A percentile compares a stretch with the other conserved stretches of the same genome.
Evolutionary conservation across 2,329 filamentous ascomycete genomes (phyloP).

Genomic region (Pestalotiopsis sp.): DNA sequence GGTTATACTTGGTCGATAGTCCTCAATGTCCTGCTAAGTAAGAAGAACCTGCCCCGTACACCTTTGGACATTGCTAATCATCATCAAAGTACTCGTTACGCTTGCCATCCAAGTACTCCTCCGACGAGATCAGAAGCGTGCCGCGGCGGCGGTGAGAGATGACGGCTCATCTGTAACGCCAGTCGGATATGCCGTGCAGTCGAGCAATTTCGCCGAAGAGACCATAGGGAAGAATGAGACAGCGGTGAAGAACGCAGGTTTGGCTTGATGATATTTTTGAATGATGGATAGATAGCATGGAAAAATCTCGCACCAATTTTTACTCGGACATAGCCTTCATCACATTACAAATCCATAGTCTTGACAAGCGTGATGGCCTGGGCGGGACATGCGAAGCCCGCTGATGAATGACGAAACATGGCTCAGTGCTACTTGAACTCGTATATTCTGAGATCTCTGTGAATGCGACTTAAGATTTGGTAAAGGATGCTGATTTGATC

Average conservation of each 20-base stretch:
- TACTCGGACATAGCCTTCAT: too few species aligned
- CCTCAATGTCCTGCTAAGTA: constrained; percentile 2
- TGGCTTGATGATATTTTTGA: neutral
- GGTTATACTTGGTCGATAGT: constrained; percentile 2
- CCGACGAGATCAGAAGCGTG: neutral
- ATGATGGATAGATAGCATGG: too few species aligned
- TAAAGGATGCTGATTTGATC: too few species aligned
- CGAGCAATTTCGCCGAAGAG: neutral
- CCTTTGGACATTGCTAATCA: neutral
- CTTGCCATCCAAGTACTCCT: neutral
- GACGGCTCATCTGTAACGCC: neutral
- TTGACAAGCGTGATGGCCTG: too few species aligned
- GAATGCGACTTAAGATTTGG: too few species aligned
- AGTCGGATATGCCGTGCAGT: neutral
- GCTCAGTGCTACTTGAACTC: too few species aligned
- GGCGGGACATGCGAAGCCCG: too few species aligned
- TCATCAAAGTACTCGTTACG: neutral
- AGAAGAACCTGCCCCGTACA: neutral
- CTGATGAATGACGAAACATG: too few species aligned
- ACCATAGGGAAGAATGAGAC: neutral
- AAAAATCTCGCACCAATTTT: too few species aligned
- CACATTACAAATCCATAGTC: too few species aligned
- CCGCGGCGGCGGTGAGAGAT: neutral
- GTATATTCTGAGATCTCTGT: too few species aligned
- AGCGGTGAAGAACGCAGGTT: neutral